phyloP scores from a whole-genome alignment of 352 stramenopile genomes.

The Pythium folliculosum region DNA sequence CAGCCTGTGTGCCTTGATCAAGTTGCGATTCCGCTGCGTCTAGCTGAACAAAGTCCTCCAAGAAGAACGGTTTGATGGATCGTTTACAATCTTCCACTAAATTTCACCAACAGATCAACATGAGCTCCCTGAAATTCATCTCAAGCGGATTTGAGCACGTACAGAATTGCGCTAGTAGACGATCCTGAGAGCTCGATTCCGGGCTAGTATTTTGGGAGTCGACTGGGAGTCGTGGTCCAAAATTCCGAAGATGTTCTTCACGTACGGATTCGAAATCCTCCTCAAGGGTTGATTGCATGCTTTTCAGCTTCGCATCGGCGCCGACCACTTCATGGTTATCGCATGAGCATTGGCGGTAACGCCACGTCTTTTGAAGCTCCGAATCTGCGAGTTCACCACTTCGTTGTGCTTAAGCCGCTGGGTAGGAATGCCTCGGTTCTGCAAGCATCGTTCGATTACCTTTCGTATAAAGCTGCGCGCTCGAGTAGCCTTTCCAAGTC shows the following conservation, averaged over 20 bases:
- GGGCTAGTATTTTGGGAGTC: not conserved
- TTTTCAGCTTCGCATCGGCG: slow-evolving; percentile 12
- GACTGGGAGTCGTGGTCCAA: slow-evolving; percentile 7
- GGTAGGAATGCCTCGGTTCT: not conserved
- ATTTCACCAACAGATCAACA: not conserved
- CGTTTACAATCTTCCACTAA: slow-evolving; percentile 32
- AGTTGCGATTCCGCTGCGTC: slow-evolving; percentile 12
- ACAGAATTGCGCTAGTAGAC: slow-evolving; percentile 17
- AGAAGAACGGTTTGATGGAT: slow-evolving; percentile 40
- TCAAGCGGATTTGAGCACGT: not conserved
- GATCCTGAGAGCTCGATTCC: not conserved
- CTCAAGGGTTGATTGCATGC: slow-evolving; percentile 3
- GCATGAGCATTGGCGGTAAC: slow-evolving; percentile 4
- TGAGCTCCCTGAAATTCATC: not conserved
- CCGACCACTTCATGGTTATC: slow-evolving; percentile 12
- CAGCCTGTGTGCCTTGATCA: not conserved
- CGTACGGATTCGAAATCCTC: slow-evolving; percentile 16
- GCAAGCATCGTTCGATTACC: not conserved
- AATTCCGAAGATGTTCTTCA: slow-evolving; percentile 8
- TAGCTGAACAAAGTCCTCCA: slow-evolving; percentile 35
- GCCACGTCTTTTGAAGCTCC: slow-evolving; percentile 28
- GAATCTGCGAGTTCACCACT: slow-evolving; percentile 21
- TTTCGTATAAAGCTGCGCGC: slow-evolving; percentile 20
- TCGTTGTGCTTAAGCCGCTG: no score
- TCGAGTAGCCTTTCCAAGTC: slow-evolving; percentile 22